Base-by-base conservation (phyloP, 1,284 basidiomycete genomes). In the Pterulicium gracile region DNA sequence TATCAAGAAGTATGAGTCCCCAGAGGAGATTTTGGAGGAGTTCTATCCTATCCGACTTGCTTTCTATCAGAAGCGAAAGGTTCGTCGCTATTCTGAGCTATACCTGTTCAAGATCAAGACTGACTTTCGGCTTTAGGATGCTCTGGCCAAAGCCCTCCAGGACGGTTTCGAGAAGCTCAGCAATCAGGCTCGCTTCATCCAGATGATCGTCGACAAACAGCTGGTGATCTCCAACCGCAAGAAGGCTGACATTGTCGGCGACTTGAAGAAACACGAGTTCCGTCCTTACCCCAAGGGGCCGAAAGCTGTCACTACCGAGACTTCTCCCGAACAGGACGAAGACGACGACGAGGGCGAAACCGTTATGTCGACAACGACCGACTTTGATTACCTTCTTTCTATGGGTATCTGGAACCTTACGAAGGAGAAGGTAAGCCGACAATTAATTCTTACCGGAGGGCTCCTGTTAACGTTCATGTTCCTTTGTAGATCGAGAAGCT, bases 361-460 rank as follows among this genome's bases (percentile, higher is more conserved):
- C 18, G 7, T 17, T 4, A 5, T 17, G n/a, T 20, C 13, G 18
- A 10, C 7, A 7, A 7, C 71, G 15, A 76, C 75, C 35, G 96
- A 98, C 64, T 99, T 73, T 59, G 95, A 99, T 62, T 98, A 99
- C 66, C 66, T 98, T 50, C 69, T 99, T 50, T 81, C 88, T 21
- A 98, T 99, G 95, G 70, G 89, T 3, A 94, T 98, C 61, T 94
- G 81, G 72, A 97, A 84, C 65, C 70, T 98, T 67, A 98, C 96
- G 1, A 81, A 77, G 55, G 95, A 98, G 67, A 95, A 88, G 80
- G 92, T 88, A 49, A 17, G 12, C 42, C 41, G 21, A 56, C 42
- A 41, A 45, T 47, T n/a, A n/a, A n/a, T n/a, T n/a, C n/a, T n/a
- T n/a, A n/a, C n/a, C n/a, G n/a, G n/a, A n/a, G n/a, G n/a, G n/a